phyloP scores from a whole-genome alignment of 306 rosid genomes.

The Vigna hirtella region DNA sequence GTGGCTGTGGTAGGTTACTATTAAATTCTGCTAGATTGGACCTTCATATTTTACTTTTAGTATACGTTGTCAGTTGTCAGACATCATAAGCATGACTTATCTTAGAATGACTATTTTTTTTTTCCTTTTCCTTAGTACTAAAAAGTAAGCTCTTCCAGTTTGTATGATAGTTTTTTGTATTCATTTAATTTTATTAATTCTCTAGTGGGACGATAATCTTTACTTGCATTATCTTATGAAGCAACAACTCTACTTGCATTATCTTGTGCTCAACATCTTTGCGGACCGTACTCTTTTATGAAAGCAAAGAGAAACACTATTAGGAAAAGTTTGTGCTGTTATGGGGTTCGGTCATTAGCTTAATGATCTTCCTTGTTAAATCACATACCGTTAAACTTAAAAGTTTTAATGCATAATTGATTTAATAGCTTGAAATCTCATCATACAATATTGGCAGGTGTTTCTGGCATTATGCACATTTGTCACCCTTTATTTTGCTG shows the following conservation, averaged over 20 bases:
- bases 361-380: slow-evolving; percentile 32
- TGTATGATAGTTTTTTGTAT: slow-evolving; percentile 8
- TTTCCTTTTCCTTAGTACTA: not conserved
- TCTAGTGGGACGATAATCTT: not conserved
- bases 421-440: slow-evolving; percentile 35
- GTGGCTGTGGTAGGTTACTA: slow-evolving; percentile 88
- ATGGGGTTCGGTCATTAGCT: slow-evolving; percentile 4
- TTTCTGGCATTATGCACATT: slow-evolving; percentile 85
- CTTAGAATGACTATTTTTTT: slow-evolving; percentile 4
- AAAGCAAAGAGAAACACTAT: slow-evolving; percentile 7
- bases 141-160: slow-evolving; percentile 6
- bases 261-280: not conserved
- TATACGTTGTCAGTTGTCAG: slow-evolving; percentile 19
- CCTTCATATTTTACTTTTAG: slow-evolving; percentile 26
- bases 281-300: slow-evolving; percentile 7
- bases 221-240: slow-evolving; percentile 15
- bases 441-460: slow-evolving; percentile 62
- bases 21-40: slow-evolving; percentile 27
- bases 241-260: not conserved
- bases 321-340: slow-evolving; percentile 18
- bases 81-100: slow-evolving; percentile 35
- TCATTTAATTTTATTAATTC: slow-evolving; percentile 13
- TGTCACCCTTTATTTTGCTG: slow-evolving; percentile 88
- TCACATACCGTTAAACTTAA: slow-evolving; percentile 13
- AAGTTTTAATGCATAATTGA: not conserved